A percentile compares a stretch with the other conserved stretches of the same genome.
Conservation (phyloP, 116 monocot species). For the Zostera marina region DNA sequence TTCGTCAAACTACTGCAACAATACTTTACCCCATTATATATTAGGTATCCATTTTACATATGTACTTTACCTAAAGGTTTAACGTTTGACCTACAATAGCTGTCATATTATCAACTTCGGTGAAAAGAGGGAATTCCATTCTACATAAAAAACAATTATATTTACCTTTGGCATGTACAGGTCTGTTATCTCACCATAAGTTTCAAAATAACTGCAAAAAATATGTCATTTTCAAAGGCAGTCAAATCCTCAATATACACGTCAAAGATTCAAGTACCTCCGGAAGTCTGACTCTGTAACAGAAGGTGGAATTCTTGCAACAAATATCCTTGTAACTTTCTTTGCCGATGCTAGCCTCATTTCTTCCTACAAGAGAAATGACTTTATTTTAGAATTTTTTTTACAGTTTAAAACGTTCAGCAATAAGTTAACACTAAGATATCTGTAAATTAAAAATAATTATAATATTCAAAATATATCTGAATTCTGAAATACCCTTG, state of each 20-base stretch:
- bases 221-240: not conserved
- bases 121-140: too few relatives aligned
- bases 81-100: too few relatives aligned
- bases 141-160: not conserved
- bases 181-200: conserved; percentile 85
- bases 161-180: conserved; percentile 97
- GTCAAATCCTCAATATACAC: not conserved
- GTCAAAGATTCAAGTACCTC: conserved; percentile 19
- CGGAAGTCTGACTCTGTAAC: conserved; percentile 71
- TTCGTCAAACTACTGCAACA: too few relatives aligned
- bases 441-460: too few relatives aligned
- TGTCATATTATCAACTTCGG: too few relatives aligned
- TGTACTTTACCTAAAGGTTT: too few relatives aligned
- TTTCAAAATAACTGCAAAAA: conserved; percentile 77
- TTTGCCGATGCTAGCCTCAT: conserved; percentile 52
- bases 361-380: conserved; percentile 61
- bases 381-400: not conserved
- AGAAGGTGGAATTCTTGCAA: conserved; percentile 70
- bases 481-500: conserved; percentile 50
- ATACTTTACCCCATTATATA: too few relatives aligned
- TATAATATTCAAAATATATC: too few relatives aligned
- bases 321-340: conserved; percentile 88
- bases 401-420: not conserved
- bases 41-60: too few relatives aligned
- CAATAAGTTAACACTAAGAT: not conserved